Evolutionary conservation across 1,139 yeast species (phyloP), one percentile per base, ranked within the genome.

Genomic region (Debaryomycetaceae sp.): DNA sequence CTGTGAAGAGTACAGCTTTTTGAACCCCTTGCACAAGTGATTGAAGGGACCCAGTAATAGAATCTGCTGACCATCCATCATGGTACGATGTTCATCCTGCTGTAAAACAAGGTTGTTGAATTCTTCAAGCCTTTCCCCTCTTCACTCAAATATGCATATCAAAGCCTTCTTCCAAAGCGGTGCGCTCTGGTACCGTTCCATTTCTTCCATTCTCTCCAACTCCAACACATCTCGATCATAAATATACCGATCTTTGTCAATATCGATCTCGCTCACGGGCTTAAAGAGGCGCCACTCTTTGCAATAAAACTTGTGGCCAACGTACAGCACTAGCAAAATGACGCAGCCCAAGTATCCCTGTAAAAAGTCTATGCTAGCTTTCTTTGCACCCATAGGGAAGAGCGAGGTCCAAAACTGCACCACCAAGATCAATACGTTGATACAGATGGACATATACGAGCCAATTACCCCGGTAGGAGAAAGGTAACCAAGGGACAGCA

Each of bases 401-500:
- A 45, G 38, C 12, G 51, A 51, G 21, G 44, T 47, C 52, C 51
- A 46, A 37, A 47, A 45, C 27, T 39, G 43, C 16, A 48, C 51
- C 13, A 40, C 30, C 32, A 40, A 37, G 21, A 40, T 37, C 39
- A 45, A 43, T 4, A 40, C 24, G 38, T 47, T 47, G 33, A 47
- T 39, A 16, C 46, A 16, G 15, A 46, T 39, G 18, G 49, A 37
- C 24, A 40, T 33, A 30, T 37, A 45, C 11, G 51, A 45, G 4
- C 53, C 53, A 18, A 39, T 32, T n/a, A 35, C 40, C 5, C 53
- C 53, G 3, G 50, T 44, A 22, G 47, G 47, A 3, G 49, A 41
- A n/a, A 35, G 40, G 30, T 44, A 47, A 3, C 47, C 51, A 36
- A 47, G 40, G 5, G 44, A 30, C 13, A 31, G 31, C 31, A 45